Percentiles rank a stretch among this genome's conserved stretches.
phyloP scores from a whole-genome alignment of 495 filamentous ascomycete genomes.

The Pyrenula massariospora region DNA sequence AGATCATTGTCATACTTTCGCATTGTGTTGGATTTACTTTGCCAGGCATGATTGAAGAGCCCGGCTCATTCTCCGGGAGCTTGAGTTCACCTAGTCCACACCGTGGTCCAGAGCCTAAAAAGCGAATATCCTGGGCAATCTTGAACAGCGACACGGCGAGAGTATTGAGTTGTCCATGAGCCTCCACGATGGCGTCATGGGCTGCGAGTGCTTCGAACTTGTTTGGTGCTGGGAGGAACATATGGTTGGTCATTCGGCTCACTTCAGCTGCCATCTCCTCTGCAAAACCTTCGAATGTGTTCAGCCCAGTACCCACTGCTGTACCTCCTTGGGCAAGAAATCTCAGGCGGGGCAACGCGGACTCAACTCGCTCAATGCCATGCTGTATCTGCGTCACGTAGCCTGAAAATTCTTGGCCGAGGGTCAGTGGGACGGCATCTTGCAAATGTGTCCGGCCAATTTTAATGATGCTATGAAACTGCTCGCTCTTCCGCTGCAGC shows the following conservation, averaged over 20 bases:
- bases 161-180: conserved; percentile 84
- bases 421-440: conserved; percentile 90
- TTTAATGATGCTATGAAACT: conserved; percentile 90
- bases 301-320: conserved; percentile 92
- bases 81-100: conserved; percentile 89
- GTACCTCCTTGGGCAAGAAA: conserved; percentile 92
- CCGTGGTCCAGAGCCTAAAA: conserved; percentile 88
- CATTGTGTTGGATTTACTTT: conserved; percentile 99
- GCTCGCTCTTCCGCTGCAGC: conserved; percentile 78
- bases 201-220: conserved; percentile 98
- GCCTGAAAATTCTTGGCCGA: conserved; percentile 96
- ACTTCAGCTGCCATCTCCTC: conserved; percentile 86
- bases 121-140: conserved; percentile 96
- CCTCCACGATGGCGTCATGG: conserved; percentile 93
- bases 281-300: conserved; percentile 94
- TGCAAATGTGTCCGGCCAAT: conserved; percentile 97
- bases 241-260: conserved; percentile 75
- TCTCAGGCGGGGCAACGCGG: conserved; percentile 69
- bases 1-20: conserved; percentile 96
- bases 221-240: conserved; percentile 95
- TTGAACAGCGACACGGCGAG: conserved; percentile 92
- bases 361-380: conserved; percentile 79
- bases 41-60: conserved; percentile 95
- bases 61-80: conserved; percentile 96
- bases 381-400: conserved; percentile 90